Evolutionary conservation across 2,329 filamentous ascomycete species (phyloP).

Genomic region (Falciphora oryzae): DNA sequence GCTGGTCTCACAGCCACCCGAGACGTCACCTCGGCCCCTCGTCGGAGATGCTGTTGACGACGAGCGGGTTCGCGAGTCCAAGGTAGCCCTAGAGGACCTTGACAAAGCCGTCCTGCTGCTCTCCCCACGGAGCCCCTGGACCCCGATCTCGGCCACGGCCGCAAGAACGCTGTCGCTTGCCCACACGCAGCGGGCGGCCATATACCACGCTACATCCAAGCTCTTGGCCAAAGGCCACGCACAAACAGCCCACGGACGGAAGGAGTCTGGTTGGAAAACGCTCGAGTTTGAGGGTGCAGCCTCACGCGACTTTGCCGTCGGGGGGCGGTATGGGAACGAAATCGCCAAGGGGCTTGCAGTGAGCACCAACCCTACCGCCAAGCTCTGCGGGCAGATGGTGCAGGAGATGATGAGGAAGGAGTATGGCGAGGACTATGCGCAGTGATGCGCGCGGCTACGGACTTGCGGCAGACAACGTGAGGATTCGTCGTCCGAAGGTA

Average conservation of each 20-base stretch:
- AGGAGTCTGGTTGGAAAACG: constrained; percentile 44
- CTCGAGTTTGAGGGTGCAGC: constrained; percentile 57
- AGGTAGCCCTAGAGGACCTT: constrained; percentile 45
- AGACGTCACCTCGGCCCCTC: constrained; percentile 31
- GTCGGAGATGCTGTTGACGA: constrained; percentile 19
- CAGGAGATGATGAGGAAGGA: constrained; percentile 65
- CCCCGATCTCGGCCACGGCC: constrained; percentile 56
- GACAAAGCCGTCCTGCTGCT: constrained; percentile 53
- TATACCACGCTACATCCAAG: constrained; percentile 57
- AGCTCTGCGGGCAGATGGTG: constrained; percentile 64
- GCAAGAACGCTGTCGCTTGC: constrained; percentile 63
- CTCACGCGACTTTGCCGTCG: constrained; percentile 56
- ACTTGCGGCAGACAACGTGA: background rate
- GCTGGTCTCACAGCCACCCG: constrained; percentile 35
- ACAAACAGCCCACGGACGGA: constrained; percentile 32
- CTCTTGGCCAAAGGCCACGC: constrained; percentile 31
- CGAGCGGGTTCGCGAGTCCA: constrained; percentile 25
- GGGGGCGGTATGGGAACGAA: constrained; percentile 59
- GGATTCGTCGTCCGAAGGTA: background rate
- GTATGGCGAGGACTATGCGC: constrained; percentile 35
- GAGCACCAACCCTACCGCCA: constrained; percentile 61
- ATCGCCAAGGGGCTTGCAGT: constrained; percentile 60
- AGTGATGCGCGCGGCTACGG: background rate
- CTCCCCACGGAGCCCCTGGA: constrained; percentile 43
- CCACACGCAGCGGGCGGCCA: constrained; percentile 64